phyloP scores from a whole-genome alignment of 768 basidiomycete species.

The Pleurotus tuber-regium region DNA sequence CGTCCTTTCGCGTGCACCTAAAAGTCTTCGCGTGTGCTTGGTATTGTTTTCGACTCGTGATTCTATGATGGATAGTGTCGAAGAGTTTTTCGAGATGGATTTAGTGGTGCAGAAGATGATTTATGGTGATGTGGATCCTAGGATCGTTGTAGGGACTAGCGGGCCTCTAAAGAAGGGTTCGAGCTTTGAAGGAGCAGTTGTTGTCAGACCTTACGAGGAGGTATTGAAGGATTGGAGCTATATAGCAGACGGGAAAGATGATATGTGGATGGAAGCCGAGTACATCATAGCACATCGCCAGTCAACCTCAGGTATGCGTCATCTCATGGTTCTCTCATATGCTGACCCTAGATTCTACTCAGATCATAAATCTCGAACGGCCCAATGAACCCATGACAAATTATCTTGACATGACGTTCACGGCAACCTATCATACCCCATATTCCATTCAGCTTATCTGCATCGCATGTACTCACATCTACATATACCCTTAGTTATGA shows the following conservation, averaged over 20 bases:
- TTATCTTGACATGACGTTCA: neutral
- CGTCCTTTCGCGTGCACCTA: slow-evolving; percentile 6
- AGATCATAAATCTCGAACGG: neutral
- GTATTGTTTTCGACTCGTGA: slow-evolving; percentile 9
- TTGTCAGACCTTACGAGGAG: slow-evolving; percentile 13
- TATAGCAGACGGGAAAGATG: neutral
- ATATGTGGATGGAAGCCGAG: neutral
- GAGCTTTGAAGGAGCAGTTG: slow-evolving; percentile 4
- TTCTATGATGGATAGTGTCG: too few species aligned
- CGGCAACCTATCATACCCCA: too few species aligned
- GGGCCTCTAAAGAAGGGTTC: slow-evolving; percentile 4
- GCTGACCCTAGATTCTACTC: neutral
- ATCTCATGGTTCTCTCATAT: too few species aligned
- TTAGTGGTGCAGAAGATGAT: too few species aligned
- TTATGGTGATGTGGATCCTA: slow-evolving; percentile 5
- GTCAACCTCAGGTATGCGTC: neutral
- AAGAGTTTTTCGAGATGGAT: too few species aligned
- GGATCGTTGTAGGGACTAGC: slow-evolving; percentile 10
- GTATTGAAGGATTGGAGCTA: slow-evolving; percentile 16
- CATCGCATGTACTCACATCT: neutral
- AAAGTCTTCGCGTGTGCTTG: slow-evolving; percentile 13
- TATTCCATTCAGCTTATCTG: neutral
- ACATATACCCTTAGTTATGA: neutral
- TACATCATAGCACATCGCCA: neutral
- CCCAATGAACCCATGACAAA: neutral